Base-by-base conservation (phyloP, 2,329 filamentous ascomycete genomes). In the Claviceps fusiformis region DNA sequence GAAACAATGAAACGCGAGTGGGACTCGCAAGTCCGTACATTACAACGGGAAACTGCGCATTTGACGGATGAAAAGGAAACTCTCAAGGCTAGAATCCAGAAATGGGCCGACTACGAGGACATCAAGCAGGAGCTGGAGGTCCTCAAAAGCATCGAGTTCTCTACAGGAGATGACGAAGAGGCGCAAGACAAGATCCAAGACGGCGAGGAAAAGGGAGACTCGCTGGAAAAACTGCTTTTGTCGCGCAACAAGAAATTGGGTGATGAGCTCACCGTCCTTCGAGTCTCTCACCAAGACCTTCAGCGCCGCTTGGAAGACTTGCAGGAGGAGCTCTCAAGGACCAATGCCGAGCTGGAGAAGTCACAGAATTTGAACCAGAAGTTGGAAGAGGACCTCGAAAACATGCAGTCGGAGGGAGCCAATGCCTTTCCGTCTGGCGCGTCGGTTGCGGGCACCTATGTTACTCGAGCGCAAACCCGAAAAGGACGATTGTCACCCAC, bases 131-230 rank as follows among this genome's bases (percentile, higher is more conserved):
- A 98, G 70, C 78, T 98, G 3, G 92, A 97, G 64, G 91, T 97
- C 58, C 80, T 98, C 58, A 95, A 95, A 80, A 95, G 92, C 61
- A 96, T 98, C 62, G 93, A 98, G 67, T 95, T 98, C 63, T 88
- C 92, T 2, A 92, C 89, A 0, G 91, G 89, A 8, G 87, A 92
- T 59, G 90, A 95, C 57, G 87, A 91, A 50, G 83, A 86, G 2
- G 73, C 76, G 9, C 65, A 70, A 35, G 75, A 74, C 17, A 62
- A 68, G 33, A 60, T 69, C 2, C 73, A 75, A 31, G 63, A 67
- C 5, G 62, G 63, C 46, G 59, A 63, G 37, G 60, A 59, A 6
- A 83, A 82, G 65, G 83, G 86, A 47, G 89, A 95, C 62, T 90
- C 86, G 1, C 73, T 98, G 10, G 93, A 98, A 70, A 91, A 95